Conservation (phyloP, 495 filamentous ascomycete species). For the Echria macrotheca region DNA sequence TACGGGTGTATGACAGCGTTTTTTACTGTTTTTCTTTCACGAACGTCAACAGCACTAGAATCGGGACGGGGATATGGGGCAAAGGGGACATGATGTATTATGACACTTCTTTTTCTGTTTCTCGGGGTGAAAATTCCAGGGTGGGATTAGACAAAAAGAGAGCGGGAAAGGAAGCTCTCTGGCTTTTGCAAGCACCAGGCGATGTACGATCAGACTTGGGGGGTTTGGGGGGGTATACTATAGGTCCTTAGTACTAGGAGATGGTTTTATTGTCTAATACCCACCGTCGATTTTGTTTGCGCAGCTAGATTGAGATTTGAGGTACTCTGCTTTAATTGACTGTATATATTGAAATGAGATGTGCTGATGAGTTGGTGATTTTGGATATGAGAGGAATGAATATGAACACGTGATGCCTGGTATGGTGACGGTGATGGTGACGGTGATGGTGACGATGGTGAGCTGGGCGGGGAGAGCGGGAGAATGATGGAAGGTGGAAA, state of each 20-base stretch:
- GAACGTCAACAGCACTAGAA: not conserved
- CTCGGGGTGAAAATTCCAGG: not conserved
- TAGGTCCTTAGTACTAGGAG: not conserved
- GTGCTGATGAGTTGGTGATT: no score
- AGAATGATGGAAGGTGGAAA: no score
- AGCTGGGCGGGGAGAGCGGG: no score
- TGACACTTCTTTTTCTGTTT: not conserved
- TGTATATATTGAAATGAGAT: no score
- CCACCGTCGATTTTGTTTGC: not conserved
- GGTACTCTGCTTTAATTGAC: no score
- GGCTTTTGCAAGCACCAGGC: not conserved
- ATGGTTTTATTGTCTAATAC: not conserved
- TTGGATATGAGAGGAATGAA: no score
- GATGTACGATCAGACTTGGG: no score
- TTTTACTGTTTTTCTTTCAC: not conserved
- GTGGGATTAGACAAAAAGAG: not conserved
- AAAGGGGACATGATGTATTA: not conserved
- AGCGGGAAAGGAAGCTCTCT: not conserved
- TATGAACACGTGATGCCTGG: no score
- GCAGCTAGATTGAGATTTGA: no score
- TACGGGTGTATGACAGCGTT: not conserved
- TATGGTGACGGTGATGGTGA: no score
- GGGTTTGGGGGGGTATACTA: no score
- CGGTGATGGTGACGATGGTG: no score
- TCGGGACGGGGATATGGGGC: not conserved